Base-by-base conservation (phyloP, 768 basidiomycete genomes). In the Thelephora aurantiotincta region DNA sequence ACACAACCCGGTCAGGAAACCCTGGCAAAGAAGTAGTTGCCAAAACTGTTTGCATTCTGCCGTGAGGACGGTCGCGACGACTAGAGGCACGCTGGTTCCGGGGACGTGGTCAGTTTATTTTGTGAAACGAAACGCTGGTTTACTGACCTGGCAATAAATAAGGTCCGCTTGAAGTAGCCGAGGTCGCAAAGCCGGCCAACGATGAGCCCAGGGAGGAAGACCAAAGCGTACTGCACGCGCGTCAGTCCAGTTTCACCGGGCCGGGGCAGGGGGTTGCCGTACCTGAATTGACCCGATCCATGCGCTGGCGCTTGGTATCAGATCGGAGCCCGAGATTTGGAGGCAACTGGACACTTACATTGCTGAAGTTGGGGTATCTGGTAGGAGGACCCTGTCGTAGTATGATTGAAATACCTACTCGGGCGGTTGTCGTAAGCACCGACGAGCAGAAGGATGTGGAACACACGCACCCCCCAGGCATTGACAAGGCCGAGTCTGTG, bases 261-360 rank as follows among this genome's bases (percentile, higher is more conserved):
- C n/a, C n/a, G 26, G 26, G 9, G 9, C 9, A 4, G 26, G 26
- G 26, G 26, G 4, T 9, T 30, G 26, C 26, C 26, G 26, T 42
- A 77, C 82, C 65, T 85, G 83, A 19, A 79, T 63, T 0, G 84
- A 87, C 5, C 85, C 84, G 33, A 88, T 87, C 84, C 83, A 88
- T 37, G 83, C 75, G 41, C 83, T 85, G 50, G 14, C 34, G 13
- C 20, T n/a, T 38, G 16, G 18, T 20, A 43, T 22, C 1, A 23
- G 26, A 22, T 22, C 18, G 2, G 14, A 18, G n/a, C 4, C 9
- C 26, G 26, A 30, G 1, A 38, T 1, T 12, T 14, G 12, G 34
- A 23, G 0, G 26, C 30, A 2, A 38, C 18, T 45, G 22, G 11
- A 13, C 43, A 50, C 64, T 50, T 23, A 81, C 81, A 84, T 84